A percentile compares a stretch with the other conserved stretches of the same genome.
phyloP scores from a whole-genome alignment of 129 eudicot species.

The Arctium lappa region DNA sequence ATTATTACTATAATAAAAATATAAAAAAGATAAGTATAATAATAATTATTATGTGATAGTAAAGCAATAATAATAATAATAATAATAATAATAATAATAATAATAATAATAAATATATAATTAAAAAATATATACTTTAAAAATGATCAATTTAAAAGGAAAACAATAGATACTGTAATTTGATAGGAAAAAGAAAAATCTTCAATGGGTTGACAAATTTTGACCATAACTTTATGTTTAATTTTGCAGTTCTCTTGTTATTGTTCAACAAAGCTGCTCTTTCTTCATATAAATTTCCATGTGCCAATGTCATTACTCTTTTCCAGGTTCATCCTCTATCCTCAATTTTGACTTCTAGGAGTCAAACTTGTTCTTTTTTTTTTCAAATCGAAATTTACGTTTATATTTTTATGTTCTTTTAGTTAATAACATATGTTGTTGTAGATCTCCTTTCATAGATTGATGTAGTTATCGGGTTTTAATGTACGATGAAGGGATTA shows the following conservation, averaged over 20 bases:
- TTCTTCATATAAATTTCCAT: slow-evolving; percentile 64
- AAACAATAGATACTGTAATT: background rate
- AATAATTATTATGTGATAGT: too few species aligned
- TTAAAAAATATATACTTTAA: too few species aligned
- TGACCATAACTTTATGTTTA: slow-evolving; percentile 7
- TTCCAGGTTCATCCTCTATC: slow-evolving; percentile 44
- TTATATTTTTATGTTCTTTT: background rate
- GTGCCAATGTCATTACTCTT: slow-evolving; percentile 80
- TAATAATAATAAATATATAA: too few species aligned
- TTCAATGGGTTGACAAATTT: background rate
- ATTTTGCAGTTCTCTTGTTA: slow-evolving; percentile 61
- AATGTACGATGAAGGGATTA: background rate
- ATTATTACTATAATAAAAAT: too few species aligned
- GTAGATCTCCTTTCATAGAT: background rate
- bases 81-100: too few species aligned
- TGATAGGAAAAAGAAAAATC: background rate
- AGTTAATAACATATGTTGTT: background rate
- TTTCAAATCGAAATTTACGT: background rate
- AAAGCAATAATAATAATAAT: too few species aligned
- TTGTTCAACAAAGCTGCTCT: slow-evolving; percentile 81
- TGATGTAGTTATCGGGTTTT: background rate
- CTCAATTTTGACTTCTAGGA: background rate
- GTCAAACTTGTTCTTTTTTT: background rate
- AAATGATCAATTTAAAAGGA: background rate
- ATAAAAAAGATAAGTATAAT: too few species aligned